phyloP scores from a whole-genome alignment of 2,329 filamentous ascomycete genomes.

The Phaeosphaeria sp. region DNA sequence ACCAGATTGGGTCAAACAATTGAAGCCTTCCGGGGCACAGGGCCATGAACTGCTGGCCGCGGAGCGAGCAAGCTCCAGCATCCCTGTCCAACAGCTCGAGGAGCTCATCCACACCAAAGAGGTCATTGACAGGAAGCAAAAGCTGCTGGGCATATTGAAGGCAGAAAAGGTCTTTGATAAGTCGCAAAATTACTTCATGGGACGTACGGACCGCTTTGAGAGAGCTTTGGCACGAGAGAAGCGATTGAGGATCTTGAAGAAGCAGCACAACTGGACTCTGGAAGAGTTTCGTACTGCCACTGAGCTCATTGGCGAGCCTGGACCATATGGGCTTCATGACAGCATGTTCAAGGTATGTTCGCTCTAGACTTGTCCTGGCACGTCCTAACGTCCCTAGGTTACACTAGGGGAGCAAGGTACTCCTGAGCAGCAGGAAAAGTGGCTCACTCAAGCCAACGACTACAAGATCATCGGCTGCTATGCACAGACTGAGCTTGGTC shows the following conservation, averaged over 20 bases:
- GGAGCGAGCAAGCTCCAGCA: constrained; percentile 71
- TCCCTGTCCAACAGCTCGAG: constrained; percentile 71
- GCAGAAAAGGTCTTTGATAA: constrained; percentile 77
- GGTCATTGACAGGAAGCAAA: constrained; percentile 65
- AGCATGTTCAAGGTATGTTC: constrained; percentile 68
- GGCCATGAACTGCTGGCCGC: constrained; percentile 72
- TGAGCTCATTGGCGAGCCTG: constrained; percentile 74
- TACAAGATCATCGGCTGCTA: constrained; percentile 81
- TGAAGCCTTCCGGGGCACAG: constrained; percentile 71
- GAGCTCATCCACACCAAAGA: constrained; percentile 73
- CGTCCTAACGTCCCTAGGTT: constrained; percentile 50
- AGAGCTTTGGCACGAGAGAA: constrained; percentile 74
- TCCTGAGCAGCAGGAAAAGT: constrained; percentile 75
- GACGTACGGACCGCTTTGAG: constrained; percentile 72
- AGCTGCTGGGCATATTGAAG: constrained; percentile 69
- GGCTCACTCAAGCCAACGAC: constrained; percentile 70
- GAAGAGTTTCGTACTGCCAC: constrained; percentile 71
- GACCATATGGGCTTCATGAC: constrained; percentile 75
- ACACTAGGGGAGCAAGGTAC: constrained; percentile 75
- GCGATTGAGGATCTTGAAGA: constrained; percentile 69
- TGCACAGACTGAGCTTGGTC: constrained; percentile 80
- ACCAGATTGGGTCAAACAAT: constrained; percentile 70
- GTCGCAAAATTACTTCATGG: constrained; percentile 76
- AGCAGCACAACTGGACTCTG: constrained; percentile 70
- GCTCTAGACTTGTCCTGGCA: neutral